Conservation (phyloP, 1,284 basidiomycete genomes). For the Marasmius fiardii region DNA sequence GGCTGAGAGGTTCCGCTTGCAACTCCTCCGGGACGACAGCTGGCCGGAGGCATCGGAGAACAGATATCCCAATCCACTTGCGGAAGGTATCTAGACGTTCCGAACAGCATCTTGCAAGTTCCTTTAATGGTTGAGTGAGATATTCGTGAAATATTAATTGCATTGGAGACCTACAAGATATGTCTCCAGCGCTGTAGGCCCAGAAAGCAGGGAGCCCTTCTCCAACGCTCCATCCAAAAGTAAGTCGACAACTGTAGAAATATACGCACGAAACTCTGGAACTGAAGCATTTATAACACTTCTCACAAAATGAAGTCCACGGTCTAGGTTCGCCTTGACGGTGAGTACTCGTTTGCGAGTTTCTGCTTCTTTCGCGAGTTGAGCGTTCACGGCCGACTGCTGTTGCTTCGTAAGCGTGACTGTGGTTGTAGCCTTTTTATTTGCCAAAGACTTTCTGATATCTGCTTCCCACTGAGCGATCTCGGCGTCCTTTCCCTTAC, state of each 20-base stretch:
- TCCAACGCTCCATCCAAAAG: slow-evolving; percentile 66
- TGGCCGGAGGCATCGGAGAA: slow-evolving; percentile 69
- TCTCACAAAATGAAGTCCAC: slow-evolving; percentile 67
- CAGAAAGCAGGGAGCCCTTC: slow-evolving; percentile 58
- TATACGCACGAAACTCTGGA: slow-evolving; percentile 52
- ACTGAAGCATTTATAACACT: slow-evolving; percentile 62
- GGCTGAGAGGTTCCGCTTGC: slow-evolving; percentile 64
- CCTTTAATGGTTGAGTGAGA: slow-evolving; percentile 30
- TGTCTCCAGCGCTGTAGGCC: slow-evolving; percentile 62
- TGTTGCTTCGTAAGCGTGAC: slow-evolving; percentile 79
- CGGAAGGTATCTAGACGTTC: slow-evolving; percentile 67
- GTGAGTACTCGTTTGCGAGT: slow-evolving; percentile 58
- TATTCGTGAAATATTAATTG: neutral
- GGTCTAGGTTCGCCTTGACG: slow-evolving; percentile 53
- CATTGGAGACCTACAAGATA: slow-evolving; percentile 59
- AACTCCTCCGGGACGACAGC: slow-evolving; percentile 72
- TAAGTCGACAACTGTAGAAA: slow-evolving; percentile 57
- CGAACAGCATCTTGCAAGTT: slow-evolving; percentile 64
- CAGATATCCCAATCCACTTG: slow-evolving; percentile 77
- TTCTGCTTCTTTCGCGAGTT: slow-evolving; percentile 74
- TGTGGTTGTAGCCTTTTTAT: slow-evolving; percentile 56
- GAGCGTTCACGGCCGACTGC: slow-evolving; percentile 73
- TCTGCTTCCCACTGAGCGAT: slow-evolving; percentile 94
- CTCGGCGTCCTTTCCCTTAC: slow-evolving; percentile 83
- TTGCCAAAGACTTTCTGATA: slow-evolving; percentile 78